Base-by-base conservation (phyloP, 2,329 filamentous ascomycete species). In the Penicillium sp. region DNA sequence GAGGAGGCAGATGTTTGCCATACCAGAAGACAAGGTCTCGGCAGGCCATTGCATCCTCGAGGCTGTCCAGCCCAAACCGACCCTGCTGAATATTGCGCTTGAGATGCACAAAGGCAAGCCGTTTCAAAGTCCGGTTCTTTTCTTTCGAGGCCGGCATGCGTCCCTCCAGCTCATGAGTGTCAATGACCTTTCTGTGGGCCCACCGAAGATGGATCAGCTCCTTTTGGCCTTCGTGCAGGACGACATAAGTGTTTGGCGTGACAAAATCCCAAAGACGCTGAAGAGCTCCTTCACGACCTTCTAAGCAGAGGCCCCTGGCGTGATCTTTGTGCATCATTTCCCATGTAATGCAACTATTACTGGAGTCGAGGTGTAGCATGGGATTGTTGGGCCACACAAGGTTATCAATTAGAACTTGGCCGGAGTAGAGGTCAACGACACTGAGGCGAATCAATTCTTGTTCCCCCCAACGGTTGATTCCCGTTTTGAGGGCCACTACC, bases 401-500 rank as follows among this genome's bases (percentile, higher is more conserved):
- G 6, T 69, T 75, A 65, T 86, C 79, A 29, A 86, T 65, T 1
- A 86, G 75, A 11, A 80, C 63, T 14, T 76, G 64, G 3, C 76
- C 73, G 0, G 78, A 76, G 63, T 84, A 82, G 63, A 80, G 82
- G 64, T 84, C 82, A 26, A 85, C 64, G 2, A 78, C 64, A 0
- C 79, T 80, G 1, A 86, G 43, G 3, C 82, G 80, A 56, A 86
- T 82, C 8, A 85, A 69, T 58, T 84, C 82, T 0, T 70, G 67
- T 10, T 84, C 80, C 7, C 78, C 76, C 5, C 69, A 70, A 9
- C 63, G 61, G 1, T 78, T 70, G 0, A 72, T 76, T 16, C 82
- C 65, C 81, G 85, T 84, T 60, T 85, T 82, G 59, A 83, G 85
- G 58, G 84, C 82, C 3, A 86, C 69, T 0, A 77, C 80, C 3